Base-by-base conservation (phyloP, 176 grass and related monocot genomes). In the Oryza meridionalis region DNA sequence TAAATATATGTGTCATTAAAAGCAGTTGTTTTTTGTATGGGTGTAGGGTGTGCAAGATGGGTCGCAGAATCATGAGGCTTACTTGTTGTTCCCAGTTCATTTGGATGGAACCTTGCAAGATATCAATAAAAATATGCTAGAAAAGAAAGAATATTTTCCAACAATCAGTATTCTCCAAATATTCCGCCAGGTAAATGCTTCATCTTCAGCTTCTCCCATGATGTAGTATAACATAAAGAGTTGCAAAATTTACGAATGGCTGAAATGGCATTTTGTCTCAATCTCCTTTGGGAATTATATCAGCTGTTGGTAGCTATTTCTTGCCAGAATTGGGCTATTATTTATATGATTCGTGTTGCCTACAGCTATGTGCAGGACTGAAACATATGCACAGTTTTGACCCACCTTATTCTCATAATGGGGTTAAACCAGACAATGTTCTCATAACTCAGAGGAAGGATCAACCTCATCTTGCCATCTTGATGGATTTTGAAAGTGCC, bases 311-410 rank as follows among this genome's bases (percentile, higher is more conserved):
- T 58, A 76, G 21, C 22, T 53, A 58, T 24, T 77, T 77, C n/a
- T 14, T 50, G 5, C 69, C 46, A n/a, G 22, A 22, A 64, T 35
- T 26, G 62, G 16, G 42, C 17, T 81, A 47, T 40, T 70, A 64
- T 31, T 82, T 31, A 16, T 82, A 69, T 43, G 37, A 61, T 73
- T 62, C 64, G 7, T 87, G 84, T 50, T 76, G 5, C 72, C 58
- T 89, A 55, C 73, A 98, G 95, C 85, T 98, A 70, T 98, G 92
- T 91, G 90, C 79, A 61, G 95, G 90, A 46, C 22, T 98, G 69
- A 91, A 94, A 78, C 86, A 97, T 75, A 92, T 97, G 94, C 94
- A 97, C 81, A 90, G 90, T 77, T 97, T 94, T 85, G 92, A 97
- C 24, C 94, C 90, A 47, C 90, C 94, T 38, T 92, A 92, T 80